phyloP scores from a whole-genome alignment of 148 eudicot species.

The Polygonum maritimum region DNA sequence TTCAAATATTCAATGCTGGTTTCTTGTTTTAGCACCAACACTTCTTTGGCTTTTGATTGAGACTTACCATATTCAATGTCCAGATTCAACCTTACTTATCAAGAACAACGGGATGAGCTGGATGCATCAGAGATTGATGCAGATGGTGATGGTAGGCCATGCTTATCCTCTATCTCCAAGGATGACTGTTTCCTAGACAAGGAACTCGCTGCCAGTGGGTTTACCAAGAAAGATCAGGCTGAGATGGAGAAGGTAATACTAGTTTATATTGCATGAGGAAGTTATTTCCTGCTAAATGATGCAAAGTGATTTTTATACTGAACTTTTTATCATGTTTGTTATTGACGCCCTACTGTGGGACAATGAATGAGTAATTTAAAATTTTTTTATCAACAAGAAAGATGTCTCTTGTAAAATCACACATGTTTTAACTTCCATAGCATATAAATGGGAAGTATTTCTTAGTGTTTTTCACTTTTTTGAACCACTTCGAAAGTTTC shows the following conservation, averaged over 20 bases:
- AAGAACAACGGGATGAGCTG: conserved; percentile 39
- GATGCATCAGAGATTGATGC: conserved; percentile 43
- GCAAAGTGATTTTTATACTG: background rate
- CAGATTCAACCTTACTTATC: conserved; percentile 63
- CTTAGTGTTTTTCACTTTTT: too few species aligned
- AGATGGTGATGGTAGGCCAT: conserved; percentile 43
- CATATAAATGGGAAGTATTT: too few species aligned
- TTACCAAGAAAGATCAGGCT: conserved; percentile 46
- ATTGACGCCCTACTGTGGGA: background rate
- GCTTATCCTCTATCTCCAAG: conserved; percentile 11
- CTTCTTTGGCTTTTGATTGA: background rate
- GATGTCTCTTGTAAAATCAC: too few species aligned
- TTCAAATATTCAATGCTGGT: background rate
- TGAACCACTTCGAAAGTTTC: too few species aligned
- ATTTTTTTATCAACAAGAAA: too few species aligned
- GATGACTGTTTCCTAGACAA: conserved; percentile 39
- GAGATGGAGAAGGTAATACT: conserved; percentile 43
- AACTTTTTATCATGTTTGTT: background rate
- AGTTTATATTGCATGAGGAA: background rate
- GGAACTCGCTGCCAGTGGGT: conserved; percentile 74
- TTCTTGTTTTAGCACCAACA: background rate
- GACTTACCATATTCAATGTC: background rate
- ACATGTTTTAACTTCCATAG: too few species aligned
- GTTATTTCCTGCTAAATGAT: background rate
- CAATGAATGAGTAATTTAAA: too few species aligned